Percentiles rank a stretch among this genome's conserved stretches.
These are phyloP conservation scores for Coffea humblotiana DNA, from an alignment of 305 asterid species.

Conservation along the genomic window DNA sequence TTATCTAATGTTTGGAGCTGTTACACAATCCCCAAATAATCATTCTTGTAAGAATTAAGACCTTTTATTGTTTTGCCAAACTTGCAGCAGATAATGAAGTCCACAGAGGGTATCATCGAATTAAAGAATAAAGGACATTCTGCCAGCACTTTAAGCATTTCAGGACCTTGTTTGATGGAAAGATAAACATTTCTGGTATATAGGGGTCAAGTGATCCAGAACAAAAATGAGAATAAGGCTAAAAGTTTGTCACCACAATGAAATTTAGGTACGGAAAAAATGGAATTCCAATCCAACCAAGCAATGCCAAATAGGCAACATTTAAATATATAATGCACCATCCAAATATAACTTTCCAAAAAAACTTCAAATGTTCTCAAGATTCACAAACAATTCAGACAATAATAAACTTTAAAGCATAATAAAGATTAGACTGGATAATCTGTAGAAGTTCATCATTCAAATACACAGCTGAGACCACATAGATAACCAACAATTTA, in stretches of 20 bases:
- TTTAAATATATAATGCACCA: background rate
- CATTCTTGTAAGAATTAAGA: background rate
- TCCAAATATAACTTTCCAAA: background rate
- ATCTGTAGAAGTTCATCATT: background rate
- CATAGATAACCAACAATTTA: background rate
- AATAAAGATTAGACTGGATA: background rate
- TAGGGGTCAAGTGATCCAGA: background rate
- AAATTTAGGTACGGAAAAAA: background rate
- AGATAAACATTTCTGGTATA: background rate
- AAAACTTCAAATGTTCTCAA: background rate
- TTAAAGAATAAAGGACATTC: background rate
- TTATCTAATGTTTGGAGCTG: background rate
- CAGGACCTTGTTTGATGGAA: background rate
- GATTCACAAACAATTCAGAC: constrained; percentile 2
- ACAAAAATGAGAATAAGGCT: background rate
- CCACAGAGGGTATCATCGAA: background rate
- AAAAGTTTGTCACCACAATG: background rate
- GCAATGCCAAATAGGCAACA: background rate
- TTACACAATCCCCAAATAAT: background rate
- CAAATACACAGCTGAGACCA: background rate
- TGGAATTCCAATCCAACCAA: background rate
- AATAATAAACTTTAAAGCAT: background rate
- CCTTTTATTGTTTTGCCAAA: background rate
- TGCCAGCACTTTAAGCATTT: background rate
- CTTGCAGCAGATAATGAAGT: background rate